A percentile compares a stretch with the other conserved stretches of the same genome.
These are phyloP conservation scores for Lipomyces anomalus DNA, from an alignment of 805 yeast species.

Conservation along the genomic window DNA sequence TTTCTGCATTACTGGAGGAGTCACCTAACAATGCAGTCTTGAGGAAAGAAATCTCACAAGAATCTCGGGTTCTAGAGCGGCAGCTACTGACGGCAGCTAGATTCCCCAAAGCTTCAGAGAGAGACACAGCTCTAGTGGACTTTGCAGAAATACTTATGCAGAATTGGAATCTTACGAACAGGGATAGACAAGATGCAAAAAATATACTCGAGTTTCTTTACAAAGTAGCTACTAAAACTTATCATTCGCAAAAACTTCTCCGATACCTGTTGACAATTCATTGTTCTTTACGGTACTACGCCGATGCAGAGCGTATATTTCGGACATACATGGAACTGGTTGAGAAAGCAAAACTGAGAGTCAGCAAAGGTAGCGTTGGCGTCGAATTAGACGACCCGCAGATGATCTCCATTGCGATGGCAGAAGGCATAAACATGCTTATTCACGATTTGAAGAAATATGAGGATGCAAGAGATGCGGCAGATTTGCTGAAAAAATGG, in stretches of 20 bases:
- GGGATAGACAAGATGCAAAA: too few species aligned
- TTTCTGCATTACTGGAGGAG: too few species aligned
- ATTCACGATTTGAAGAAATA: slow-evolving; percentile 13
- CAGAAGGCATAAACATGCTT: slow-evolving; percentile 17
- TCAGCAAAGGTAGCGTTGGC: slow-evolving; percentile 15
- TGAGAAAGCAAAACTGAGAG: slow-evolving; percentile 16
- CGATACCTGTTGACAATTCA: slow-evolving; percentile 16
- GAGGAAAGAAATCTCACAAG: too few species aligned
- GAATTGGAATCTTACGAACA: too few species aligned
- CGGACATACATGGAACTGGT: slow-evolving; percentile 16
- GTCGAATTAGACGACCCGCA: slow-evolving; percentile 15
- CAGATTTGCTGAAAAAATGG: slow-evolving; percentile 16
- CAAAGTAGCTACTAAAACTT: slow-evolving; percentile 22
- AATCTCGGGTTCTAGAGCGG: too few species aligned
- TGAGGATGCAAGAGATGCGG: slow-evolving; percentile 6
- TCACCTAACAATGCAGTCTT: too few species aligned
- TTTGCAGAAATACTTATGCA: too few species aligned
- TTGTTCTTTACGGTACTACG: slow-evolving; percentile 13
- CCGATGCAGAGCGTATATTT: slow-evolving; percentile 19
- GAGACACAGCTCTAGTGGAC: too few species aligned
- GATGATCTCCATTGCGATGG: slow-evolving; percentile 8
- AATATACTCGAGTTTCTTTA: slow-evolving; percentile 22
- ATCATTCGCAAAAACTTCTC: slow-evolving; percentile 18
- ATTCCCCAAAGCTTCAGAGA: too few species aligned
- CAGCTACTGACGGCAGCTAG: too few species aligned